Conservation (phyloP, 228 moss, liverwort and hornwort species). For the Sphagnum fallax region DNA sequence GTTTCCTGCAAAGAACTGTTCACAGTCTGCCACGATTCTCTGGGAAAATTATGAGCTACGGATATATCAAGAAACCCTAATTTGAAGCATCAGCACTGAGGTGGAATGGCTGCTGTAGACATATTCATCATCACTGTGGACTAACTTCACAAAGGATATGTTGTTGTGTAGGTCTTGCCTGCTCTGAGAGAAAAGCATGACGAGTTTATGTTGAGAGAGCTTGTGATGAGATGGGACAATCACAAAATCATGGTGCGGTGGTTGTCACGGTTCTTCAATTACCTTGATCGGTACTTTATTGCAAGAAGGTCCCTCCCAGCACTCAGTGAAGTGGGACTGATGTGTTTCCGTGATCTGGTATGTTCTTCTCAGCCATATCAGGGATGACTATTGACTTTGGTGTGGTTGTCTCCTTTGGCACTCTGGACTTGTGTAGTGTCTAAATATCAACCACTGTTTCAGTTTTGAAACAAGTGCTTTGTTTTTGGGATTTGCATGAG, state of each 20-base stretch:
- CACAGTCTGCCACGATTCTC: too few species aligned
- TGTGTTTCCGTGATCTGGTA: constrained; percentile 97
- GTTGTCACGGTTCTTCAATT: constrained; percentile 97
- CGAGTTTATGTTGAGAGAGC: constrained; percentile 97
- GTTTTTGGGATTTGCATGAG: too few species aligned
- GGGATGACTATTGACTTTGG: too few species aligned
- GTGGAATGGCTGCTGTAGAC: neutral
- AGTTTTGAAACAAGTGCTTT: too few species aligned
- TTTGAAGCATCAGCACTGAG: too few species aligned
- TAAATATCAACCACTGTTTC: too few species aligned
- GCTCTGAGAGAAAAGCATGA: constrained; percentile 92
- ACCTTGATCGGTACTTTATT: constrained; percentile 94
- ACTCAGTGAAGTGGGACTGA: constrained; percentile 89
- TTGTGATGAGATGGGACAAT: constrained; percentile 97
- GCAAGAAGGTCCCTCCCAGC: constrained; percentile 83
- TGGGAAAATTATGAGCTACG: too few species aligned
- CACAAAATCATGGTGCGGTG: constrained; percentile 99
- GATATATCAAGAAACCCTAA: too few species aligned
- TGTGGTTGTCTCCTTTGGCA: too few species aligned
- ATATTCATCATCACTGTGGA: neutral
- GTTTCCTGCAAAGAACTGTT: too few species aligned
- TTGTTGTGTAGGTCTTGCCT: constrained; percentile 45
- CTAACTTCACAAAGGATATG: neutral
- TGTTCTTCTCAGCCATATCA: constrained; percentile 3
- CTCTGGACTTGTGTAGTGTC: too few species aligned